Percentiles rank a stretch among this genome's conserved stretches.
phyloP scores from a whole-genome alignment of 371 early-diverging fungal genomes.

The Zancudomyces culisetae region DNA sequence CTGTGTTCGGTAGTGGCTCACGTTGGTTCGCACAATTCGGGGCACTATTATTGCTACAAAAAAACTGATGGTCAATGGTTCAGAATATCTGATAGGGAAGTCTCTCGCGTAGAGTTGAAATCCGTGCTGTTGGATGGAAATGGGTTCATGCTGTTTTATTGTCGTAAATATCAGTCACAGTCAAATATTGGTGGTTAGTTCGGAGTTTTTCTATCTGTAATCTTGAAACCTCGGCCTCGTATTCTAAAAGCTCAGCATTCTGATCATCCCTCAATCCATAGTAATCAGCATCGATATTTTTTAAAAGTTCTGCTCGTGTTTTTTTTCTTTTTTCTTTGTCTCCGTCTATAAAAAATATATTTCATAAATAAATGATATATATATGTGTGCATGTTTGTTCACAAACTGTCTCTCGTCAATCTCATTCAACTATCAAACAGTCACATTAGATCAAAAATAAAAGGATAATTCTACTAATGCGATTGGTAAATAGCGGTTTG shows the following conservation, averaged over 20 bases:
- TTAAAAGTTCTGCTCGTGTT: constrained; percentile 48
- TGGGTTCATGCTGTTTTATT: constrained; percentile 55
- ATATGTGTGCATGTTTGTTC: no score
- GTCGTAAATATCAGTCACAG: constrained; percentile 13
- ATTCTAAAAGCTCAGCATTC: constrained; percentile 49
- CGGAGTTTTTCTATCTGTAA: constrained; percentile 2
- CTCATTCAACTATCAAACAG: no score
- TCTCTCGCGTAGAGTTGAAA: constrained; percentile 27
- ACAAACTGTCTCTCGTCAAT: no score
- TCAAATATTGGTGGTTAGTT: not conserved
- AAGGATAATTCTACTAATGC: no score
- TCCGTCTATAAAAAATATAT: no score
- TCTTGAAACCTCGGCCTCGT: constrained; percentile 35
- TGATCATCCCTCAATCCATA: constrained; percentile 91
- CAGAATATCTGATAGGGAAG: constrained; percentile 42
- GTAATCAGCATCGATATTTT: constrained; percentile 79
- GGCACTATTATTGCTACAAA: constrained; percentile 49
- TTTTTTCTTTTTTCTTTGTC: constrained; percentile 22
- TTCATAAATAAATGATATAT: no score
- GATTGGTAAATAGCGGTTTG: not conserved
- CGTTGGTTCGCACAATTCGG: constrained; percentile 44
- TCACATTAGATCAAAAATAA: no score
- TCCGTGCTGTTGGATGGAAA: constrained; percentile 32
- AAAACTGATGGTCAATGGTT: constrained; percentile 31
- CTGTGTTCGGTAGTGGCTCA: constrained; percentile 41